Evolutionary conservation across 768 basidiomycete species (phyloP), one percentile per base, ranked within the genome.

Genomic region (Vishniacozyma victoriae): DNA sequence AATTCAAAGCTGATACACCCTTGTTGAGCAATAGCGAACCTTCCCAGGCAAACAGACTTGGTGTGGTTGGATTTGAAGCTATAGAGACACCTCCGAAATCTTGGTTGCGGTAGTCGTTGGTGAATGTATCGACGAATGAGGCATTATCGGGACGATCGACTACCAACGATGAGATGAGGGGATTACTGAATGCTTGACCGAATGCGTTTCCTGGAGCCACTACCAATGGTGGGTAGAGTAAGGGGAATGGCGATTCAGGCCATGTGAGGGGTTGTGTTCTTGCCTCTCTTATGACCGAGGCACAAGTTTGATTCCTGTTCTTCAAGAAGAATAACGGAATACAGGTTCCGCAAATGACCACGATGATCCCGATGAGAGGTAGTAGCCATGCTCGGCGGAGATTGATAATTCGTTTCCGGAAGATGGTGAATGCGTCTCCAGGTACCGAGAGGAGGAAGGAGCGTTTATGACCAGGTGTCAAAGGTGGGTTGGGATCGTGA

Each of bases 1-100:
- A 64, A 62, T 86, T 88, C 46, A 87, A 68, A 74, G 86, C 75
- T 1, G 78, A 74, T 2, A 78, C 76, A 3, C 82, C 84, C 15
- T 75, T 76, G 5, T 80, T 55, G 1, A 81, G 80, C 4, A 83
- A 81, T 5, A 81, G 73, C 1, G 75, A 71, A 1, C 80, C 82
- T 64, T 87, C 82, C 83, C 84, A 87, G 20, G 86, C 84, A 25
- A 87, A 59, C 35, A 86, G 60, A 0, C 82, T 72, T 11, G 76
- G 64, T 11, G 46, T 44, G 0, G 78, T 76, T 24, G 74, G 52
- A 36, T 48, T 46, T 4, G 71, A 26, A 48, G 86, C 77, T 12
- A 86, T 58, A 0, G 85, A 86, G 22, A 87, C 68, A 24, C 86
- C 86, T 25, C 86, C 86, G 14, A 81, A 60, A 0, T 79, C 72